These are phyloP conservation scores for Cladophialophora exuberans DNA, from an alignment of 2,329 filamentous ascomycete species.

Conservation along the genomic window DNA sequence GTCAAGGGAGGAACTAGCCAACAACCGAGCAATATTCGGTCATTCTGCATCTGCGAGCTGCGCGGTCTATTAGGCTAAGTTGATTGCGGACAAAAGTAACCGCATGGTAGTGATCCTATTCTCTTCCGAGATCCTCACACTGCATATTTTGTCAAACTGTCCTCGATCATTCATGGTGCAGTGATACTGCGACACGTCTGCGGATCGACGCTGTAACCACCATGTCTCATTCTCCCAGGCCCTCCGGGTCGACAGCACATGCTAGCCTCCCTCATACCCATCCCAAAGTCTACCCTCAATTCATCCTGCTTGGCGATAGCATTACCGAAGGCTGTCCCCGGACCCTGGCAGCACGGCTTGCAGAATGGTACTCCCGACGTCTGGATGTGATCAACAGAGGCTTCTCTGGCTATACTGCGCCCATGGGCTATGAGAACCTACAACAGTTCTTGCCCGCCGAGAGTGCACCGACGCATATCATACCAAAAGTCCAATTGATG, in stretches of 20 bases:
- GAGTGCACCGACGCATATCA: conserved; percentile 2
- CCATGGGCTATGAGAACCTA: conserved; percentile 26
- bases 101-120: background rate
- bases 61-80: background rate
- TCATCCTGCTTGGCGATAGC: conserved; percentile 88
- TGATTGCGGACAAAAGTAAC: background rate
- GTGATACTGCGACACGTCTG: background rate
- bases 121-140: background rate
- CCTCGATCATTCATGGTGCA: background rate
- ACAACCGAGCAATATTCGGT: background rate
- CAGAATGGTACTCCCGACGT: conserved; percentile 64
- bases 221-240: conserved; percentile 25
- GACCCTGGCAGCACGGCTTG: conserved; percentile 21
- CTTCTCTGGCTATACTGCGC: conserved; percentile 57
- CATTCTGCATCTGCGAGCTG: conserved; percentile 10
- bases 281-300: conserved; percentile 62
- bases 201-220: background rate
- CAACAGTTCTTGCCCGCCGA: conserved; percentile 25
- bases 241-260: background rate
- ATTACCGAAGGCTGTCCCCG: conserved; percentile 72
- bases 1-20: background rate
- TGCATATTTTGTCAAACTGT: too few relatives aligned
- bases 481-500: conserved; percentile 38
- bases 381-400: conserved; percentile 89
- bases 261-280: conserved; percentile 45